Conservation (phyloP, 202 grass and related monocot species). For the Digitaria exilis region DNA sequence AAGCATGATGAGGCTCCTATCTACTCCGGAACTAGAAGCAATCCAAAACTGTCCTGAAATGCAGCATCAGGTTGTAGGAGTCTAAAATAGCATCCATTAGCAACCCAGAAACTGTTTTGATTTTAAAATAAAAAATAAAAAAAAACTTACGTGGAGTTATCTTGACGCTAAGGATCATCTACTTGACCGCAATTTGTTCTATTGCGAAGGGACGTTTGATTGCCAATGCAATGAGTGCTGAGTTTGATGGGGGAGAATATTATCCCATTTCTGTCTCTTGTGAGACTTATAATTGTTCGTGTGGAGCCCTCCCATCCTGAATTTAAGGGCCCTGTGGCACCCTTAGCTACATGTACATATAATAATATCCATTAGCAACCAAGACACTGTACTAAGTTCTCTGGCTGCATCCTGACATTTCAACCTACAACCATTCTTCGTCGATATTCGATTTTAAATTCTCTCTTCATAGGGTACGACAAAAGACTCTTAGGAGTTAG, state of each 20-base stretch:
- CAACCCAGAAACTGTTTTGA: no score
- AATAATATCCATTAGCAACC: neutral
- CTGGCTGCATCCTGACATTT: constrained; percentile 28
- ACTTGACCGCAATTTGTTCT: constrained; percentile 23
- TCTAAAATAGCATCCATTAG: neutral
- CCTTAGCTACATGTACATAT: neutral
- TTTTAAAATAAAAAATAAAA: no score
- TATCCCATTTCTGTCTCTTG: constrained; percentile 40
- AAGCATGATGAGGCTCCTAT: neutral
- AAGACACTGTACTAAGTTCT: constrained; percentile 23
- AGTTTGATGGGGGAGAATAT: neutral
- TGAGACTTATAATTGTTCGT: constrained; percentile 27
- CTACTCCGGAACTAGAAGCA: neutral
- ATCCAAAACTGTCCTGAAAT: constrained; percentile 28
- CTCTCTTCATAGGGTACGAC: neutral
- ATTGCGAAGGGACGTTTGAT: constrained; percentile 29
- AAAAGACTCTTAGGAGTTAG: neutral
- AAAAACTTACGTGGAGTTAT: constrained; percentile 18
- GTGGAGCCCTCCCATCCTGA: constrained; percentile 51
- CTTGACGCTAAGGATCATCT: constrained; percentile 31
- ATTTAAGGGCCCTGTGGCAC: constrained; percentile 14
- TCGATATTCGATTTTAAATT: neutral
- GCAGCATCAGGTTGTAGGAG: neutral
- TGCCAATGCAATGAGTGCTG: neutral
- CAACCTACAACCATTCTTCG: constrained; percentile 24